These are phyloP conservation scores for Peniophora sp. DNA, from an alignment of 1,284 basidiomycete species.

Conservation along the genomic window DNA sequence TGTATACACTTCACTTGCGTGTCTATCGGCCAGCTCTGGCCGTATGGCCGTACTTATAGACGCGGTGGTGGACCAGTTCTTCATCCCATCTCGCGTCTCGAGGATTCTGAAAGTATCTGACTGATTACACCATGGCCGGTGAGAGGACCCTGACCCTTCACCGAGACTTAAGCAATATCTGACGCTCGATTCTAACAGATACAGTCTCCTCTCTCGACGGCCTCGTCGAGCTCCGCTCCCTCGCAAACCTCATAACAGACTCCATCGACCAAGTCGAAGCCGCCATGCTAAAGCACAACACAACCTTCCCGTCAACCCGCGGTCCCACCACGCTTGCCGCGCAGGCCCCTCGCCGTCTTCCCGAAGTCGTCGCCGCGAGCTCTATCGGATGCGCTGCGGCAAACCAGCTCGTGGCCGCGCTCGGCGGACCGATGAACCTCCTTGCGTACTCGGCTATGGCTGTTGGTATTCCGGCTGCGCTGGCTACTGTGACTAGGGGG, in stretches of 20 bases:
- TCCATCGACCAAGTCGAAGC: background rate
- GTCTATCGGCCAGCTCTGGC: too few species aligned
- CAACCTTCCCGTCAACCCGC: background rate
- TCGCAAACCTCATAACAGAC: background rate
- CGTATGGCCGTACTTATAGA: too few species aligned
- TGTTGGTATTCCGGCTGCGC: conserved; percentile 15
- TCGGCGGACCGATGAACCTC: conserved; percentile 22
- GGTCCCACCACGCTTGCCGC: conserved; percentile 9
- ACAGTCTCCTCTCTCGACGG: background rate
- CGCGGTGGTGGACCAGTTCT: too few species aligned
- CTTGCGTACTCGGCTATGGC: conserved; percentile 21
- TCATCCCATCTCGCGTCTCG: too few species aligned
- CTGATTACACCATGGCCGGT: too few species aligned
- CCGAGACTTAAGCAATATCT: too few species aligned
- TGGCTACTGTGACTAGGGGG: background rate
- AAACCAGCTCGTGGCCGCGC: conserved; percentile 26
- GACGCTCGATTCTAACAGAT: too few species aligned
- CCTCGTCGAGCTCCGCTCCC: conserved; percentile 4
- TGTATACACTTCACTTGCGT: too few species aligned
- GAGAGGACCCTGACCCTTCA: too few species aligned
- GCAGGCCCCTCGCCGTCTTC: conserved; percentile 21
- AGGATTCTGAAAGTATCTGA: too few species aligned
- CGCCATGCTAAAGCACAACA: background rate
- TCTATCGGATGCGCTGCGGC: conserved; percentile 28
- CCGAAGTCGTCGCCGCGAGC: conserved; percentile 22